phyloP scores from a whole-genome alignment of 768 basidiomycete species.

The Mycena pura region DNA sequence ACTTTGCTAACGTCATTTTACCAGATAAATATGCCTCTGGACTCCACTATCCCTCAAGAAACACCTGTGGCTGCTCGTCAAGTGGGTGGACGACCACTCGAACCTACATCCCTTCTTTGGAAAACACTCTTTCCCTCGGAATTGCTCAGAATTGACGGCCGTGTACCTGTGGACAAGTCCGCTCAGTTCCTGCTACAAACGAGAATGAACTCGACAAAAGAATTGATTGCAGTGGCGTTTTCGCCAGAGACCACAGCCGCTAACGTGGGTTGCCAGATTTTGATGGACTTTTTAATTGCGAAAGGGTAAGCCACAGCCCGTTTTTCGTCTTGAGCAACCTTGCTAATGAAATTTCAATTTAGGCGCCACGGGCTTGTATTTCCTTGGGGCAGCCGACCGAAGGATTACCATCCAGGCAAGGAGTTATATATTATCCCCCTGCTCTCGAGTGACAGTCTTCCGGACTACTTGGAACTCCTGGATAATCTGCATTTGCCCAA shows the following conservation, averaged over 20 bases:
- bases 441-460: conserved; percentile 66
- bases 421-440: conserved; percentile 90
- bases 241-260: conserved; percentile 54
- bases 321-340: conserved; percentile 10
- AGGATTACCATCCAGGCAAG: conserved; percentile 77
- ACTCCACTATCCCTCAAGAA: conserved; percentile 72
- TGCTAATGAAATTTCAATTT: conserved; percentile 22
- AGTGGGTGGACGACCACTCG: conserved; percentile 74
- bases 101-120: conserved; percentile 70
- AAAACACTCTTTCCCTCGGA: conserved; percentile 75
- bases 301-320: conserved; percentile 68
- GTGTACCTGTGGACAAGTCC: conserved; percentile 80
- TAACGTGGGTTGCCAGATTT: conserved; percentile 60
- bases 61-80: conserved; percentile 75
- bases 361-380: conserved; percentile 89
- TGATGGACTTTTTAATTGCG: conserved; percentile 70
- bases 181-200: conserved; percentile 80
- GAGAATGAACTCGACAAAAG: conserved; percentile 77
- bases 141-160: conserved; percentile 79
- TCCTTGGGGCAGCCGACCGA: conserved; percentile 81
- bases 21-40: conserved; percentile 82
- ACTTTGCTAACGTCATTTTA: neutral
- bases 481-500: conserved; percentile 78
- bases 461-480: conserved; percentile 85
- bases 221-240: conserved; percentile 81